Evolutionary conservation across 306 rosid genomes (phyloP), one percentile per base, ranked within the genome.

Genomic region (Cicer pinnatifidum): DNA sequence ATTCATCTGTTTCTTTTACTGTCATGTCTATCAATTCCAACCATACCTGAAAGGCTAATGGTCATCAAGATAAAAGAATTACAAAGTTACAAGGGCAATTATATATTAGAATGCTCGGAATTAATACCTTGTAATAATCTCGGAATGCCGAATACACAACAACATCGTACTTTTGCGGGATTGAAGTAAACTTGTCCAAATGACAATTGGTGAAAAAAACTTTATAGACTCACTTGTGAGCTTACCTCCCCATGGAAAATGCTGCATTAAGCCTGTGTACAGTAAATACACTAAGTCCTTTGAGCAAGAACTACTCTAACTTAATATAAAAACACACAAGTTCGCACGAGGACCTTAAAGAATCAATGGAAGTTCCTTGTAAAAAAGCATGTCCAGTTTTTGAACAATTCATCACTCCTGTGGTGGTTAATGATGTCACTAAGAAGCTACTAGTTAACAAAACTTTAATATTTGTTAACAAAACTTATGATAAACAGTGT

Each of bases 191-290:
- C 88, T 71, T 60, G 97, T 86, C 98, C 98, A 93, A 82, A 93
- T 88, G 83, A 93, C 97, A 79, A 93, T 91, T 8, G 98, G 96
- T 4, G 98, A 93, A 85, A 93, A 91, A 52, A 93, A 93, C 1
- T 82, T 84, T 73, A 91, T 70, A 23, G 96, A 93, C 76, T 93
- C 94, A 38, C 92, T 75, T 2, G 98, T 89, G 67, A 93, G 98
- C 90, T 89, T 93, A 84, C 98, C 98, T 77, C 98, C 98, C 94
- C 98, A 93, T 51, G 97, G 94, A 85, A 93, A 88, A 85, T 83
- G 92, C 97, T 93, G 98, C 90, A 91, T 62, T 67, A 88, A 93
- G 69, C 86, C 86, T 83, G 81, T 83, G 84, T 82, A 86, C 83
- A 82, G 87, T 86, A 78, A 81, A 70, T 69, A 77, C 82, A 81